phyloP scores from a whole-genome alignment of 1,139 yeast genomes.

The Saccharomyces hybrid region DNA sequence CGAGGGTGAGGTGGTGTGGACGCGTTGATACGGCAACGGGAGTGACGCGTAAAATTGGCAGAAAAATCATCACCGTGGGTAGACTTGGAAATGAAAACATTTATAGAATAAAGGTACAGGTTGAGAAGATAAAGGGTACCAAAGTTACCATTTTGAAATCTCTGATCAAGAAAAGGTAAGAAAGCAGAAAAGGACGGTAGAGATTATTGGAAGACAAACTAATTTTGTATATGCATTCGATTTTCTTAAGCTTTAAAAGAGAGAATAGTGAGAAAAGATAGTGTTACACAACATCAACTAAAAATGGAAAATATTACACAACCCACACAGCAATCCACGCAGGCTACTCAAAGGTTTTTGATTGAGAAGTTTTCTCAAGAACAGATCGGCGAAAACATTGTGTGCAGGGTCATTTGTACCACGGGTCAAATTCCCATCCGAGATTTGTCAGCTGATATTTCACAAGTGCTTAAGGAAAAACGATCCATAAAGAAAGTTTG shows the following conservation, averaged over 20 bases:
- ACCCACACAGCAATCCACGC: conserved; percentile 65
- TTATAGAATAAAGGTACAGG: neutral
- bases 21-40: conserved; percentile 1
- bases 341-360: conserved; percentile 38
- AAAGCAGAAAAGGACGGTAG: neutral
- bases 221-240: neutral
- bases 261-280: neutral
- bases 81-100: neutral
- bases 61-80: neutral
- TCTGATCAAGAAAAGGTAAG: neutral
- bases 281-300: neutral
- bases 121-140: neutral
- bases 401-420: conserved; percentile 58
- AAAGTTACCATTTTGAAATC: neutral
- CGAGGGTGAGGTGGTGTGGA: neutral
- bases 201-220: neutral
- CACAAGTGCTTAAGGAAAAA: conserved; percentile 26
- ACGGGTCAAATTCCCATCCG: conserved; percentile 48
- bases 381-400: conserved; percentile 37
- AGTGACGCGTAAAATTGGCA: conserved; percentile 3
- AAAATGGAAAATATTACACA: conserved; percentile 31
- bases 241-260: neutral
- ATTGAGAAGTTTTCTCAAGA: conserved; percentile 37
- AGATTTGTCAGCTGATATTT: conserved; percentile 36
- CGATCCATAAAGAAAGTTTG: conserved; percentile 42